A percentile compares a stretch with the other conserved stretches of the same genome.
Evolutionary conservation across 441 rosid genomes (phyloP).

Genomic region (Bocquillonia castaneifolia): DNA sequence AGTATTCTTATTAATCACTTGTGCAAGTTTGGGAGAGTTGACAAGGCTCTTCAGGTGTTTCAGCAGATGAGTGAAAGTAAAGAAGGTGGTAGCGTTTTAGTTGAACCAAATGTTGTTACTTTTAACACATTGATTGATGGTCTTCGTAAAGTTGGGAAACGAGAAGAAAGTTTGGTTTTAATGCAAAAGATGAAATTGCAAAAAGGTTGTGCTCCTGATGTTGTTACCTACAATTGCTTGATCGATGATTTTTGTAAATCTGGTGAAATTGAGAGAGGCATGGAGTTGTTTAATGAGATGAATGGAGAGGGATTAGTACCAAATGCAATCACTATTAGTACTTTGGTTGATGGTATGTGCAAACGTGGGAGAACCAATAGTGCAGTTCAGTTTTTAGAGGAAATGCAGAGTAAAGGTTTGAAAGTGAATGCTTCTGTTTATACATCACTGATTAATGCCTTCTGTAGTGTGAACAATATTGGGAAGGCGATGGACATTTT

Average conservation of each 20-base stretch:
- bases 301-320: constrained; percentile 40
- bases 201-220: constrained; percentile 38
- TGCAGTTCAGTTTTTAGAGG: constrained; percentile 43
- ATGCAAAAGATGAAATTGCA: constrained; percentile 49
- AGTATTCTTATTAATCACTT: constrained; percentile 56
- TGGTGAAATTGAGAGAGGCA: constrained; percentile 54
- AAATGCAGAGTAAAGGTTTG: constrained; percentile 51
- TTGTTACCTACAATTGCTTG: constrained; percentile 65
- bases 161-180: constrained; percentile 54
- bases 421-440: constrained; percentile 44
- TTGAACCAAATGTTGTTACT: constrained; percentile 58
- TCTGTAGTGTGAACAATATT: constrained; percentile 50
- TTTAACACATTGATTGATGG: constrained; percentile 71
- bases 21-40: constrained; percentile 58
- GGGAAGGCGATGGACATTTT: constrained; percentile 56
- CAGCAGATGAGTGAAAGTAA: constrained; percentile 37
- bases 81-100: constrained; percentile 30
- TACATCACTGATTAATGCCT: constrained; percentile 52
- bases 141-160: constrained; percentile 68
- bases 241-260: constrained; percentile 62
- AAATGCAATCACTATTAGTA: constrained; percentile 50
- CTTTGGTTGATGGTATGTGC: constrained; percentile 66
- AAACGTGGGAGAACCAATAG: constrained; percentile 47
- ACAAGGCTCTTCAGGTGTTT: constrained; percentile 56
- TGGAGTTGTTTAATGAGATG: constrained; percentile 56